phyloP scores from a whole-genome alignment of 1,284 basidiomycete genomes.

The Sporisorium sorghi region DNA sequence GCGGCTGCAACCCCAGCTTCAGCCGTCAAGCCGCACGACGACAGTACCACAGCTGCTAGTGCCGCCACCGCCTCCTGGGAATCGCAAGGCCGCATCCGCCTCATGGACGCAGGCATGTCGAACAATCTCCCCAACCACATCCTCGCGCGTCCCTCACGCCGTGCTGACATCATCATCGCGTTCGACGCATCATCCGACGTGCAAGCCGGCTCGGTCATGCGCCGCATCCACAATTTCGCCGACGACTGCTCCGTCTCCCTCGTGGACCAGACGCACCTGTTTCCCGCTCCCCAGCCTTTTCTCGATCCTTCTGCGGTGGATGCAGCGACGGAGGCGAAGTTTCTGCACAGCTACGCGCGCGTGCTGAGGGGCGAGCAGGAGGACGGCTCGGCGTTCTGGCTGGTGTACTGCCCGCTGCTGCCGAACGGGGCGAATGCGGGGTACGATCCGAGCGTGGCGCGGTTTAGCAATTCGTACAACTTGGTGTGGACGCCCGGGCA shows the following conservation, averaged over 20 bases:
- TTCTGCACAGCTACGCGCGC: constrained; percentile 47
- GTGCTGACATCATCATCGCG: constrained; percentile 62
- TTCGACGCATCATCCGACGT: constrained; percentile 68
- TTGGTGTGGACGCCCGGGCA: constrained; percentile 65
- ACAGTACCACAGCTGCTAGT: neutral
- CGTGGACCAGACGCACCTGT: constrained; percentile 25
- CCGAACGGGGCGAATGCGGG: constrained; percentile 52
- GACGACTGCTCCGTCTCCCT: constrained; percentile 51
- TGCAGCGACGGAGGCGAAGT: constrained; percentile 30
- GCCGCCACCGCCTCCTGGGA: constrained; percentile 40
- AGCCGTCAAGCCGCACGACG: neutral
- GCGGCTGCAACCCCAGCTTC: neutral
- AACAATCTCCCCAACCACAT: constrained; percentile 68
- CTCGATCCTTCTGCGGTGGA: neutral
- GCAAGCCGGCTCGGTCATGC: constrained; percentile 60
- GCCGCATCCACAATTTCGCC: constrained; percentile 61
- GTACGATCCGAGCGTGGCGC: constrained; percentile 59
- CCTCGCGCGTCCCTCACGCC: constrained; percentile 48
- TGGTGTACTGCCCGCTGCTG: constrained; percentile 64
- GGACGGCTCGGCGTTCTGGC: constrained; percentile 31
- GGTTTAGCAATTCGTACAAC: constrained; percentile 66
- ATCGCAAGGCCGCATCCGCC: constrained; percentile 50
- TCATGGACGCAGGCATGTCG: constrained; percentile 66
- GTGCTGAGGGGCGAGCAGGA: constrained; percentile 23
- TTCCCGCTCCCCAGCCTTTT: neutral